phyloP scores from a whole-genome alignment of 2,329 filamentous ascomycete genomes.

The Cytospora piceae region DNA sequence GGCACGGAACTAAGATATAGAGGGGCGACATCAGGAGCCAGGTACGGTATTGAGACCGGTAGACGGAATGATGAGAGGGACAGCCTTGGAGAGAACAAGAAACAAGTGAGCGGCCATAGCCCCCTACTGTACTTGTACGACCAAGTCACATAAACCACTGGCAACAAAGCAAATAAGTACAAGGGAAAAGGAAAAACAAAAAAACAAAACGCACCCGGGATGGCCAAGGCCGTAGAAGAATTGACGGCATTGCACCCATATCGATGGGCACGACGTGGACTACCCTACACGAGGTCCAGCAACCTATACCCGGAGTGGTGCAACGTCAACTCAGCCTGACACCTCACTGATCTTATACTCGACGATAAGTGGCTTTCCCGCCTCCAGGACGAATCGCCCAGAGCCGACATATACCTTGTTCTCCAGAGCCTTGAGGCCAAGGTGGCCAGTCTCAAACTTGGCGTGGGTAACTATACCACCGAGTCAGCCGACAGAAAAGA shows the following conservation, averaged over 20 bases:
- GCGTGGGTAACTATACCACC: slow-evolving; percentile 39
- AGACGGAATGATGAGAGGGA: slow-evolving; percentile 6
- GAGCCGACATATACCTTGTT: slow-evolving; percentile 46
- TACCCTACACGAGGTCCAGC: neutral
- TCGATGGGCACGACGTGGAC: neutral
- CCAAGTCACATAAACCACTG: neutral
- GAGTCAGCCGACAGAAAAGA: neutral
- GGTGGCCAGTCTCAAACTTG: slow-evolving; percentile 44
- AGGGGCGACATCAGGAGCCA: slow-evolving; percentile 1
- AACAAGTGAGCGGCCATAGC: slow-evolving; percentile 1
- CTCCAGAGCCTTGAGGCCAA: slow-evolving; percentile 42
- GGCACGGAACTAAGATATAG: slow-evolving; percentile 14
- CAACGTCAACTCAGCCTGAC: slow-evolving; percentile 4
- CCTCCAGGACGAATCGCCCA: slow-evolving; percentile 47
- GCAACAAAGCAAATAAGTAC: neutral
- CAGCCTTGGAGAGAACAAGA: neutral
- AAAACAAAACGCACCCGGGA: neutral
- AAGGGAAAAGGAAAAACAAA: neutral
- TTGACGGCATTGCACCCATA: neutral
- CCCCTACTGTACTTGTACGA: slow-evolving; percentile 16
- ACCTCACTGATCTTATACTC: slow-evolving; percentile 53
- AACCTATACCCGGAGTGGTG: neutral
- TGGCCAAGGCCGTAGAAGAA: neutral
- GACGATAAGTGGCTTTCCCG: slow-evolving; percentile 43
- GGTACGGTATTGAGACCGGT: slow-evolving; percentile 3